A percentile compares a stretch with the other conserved stretches of the same genome.
Evolutionary conservation across 2,329 filamentous ascomycete genomes (phyloP).

Genomic region (Penicillium sp.): DNA sequence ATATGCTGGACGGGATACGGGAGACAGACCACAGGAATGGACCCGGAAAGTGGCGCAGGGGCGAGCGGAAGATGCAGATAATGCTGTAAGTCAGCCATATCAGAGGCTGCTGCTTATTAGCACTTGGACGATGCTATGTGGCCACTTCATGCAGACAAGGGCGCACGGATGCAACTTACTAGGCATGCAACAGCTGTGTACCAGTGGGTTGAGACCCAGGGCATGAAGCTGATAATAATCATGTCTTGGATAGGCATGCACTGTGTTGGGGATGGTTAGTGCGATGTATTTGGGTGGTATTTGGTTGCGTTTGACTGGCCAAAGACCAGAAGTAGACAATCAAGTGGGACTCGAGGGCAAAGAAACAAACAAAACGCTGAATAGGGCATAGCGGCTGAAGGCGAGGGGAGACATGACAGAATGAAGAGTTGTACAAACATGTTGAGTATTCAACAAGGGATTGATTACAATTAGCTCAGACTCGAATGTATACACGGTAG

Average conservation of each 20-base stretch:
- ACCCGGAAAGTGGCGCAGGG: conserved; percentile 31
- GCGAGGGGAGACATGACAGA: background rate
- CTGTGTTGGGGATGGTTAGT: conserved; percentile 9
- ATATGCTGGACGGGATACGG: conserved; percentile 22
- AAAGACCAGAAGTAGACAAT: background rate
- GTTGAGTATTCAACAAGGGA: background rate
- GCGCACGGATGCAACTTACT: conserved; percentile 25
- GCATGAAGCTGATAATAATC: conserved; percentile 9
- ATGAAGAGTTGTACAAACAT: background rate
- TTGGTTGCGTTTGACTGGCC: background rate
- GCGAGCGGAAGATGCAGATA: conserved; percentile 26
- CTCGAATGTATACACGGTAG: background rate
- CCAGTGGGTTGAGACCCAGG: conserved; percentile 7
- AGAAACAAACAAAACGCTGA: background rate
- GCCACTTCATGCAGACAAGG: background rate
- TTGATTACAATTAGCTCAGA: background rate
- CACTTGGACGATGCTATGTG: background rate
- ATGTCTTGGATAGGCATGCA: conserved; percentile 2
- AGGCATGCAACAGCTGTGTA: conserved; percentile 16
- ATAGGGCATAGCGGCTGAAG: background rate
- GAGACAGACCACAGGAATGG: conserved; percentile 29
- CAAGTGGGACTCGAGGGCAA: background rate
- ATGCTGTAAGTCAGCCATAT: conserved; percentile 6
- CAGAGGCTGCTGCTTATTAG: conserved; percentile 3
- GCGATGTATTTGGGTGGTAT: background rate